Evolutionary conservation across 176 grass and related monocot species (phyloP), one percentile per base, ranked within the genome.

Genomic region (Alloteropsis semialata): DNA sequence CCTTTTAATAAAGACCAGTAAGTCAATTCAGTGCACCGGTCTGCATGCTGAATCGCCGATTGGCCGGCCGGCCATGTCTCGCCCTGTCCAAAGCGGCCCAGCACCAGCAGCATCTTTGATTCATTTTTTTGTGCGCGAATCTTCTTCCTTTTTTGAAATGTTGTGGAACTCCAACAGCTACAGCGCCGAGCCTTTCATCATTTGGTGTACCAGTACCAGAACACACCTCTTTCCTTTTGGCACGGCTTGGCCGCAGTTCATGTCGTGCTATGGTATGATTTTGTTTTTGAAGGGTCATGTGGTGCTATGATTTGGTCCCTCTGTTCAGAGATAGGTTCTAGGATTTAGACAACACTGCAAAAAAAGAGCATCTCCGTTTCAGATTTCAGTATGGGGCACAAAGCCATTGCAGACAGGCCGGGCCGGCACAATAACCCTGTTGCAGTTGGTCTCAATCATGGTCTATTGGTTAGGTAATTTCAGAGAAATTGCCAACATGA

Each of bases 121-220:
- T 36, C 19, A 37, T n/a, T 29, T 50, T 24, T 18, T 34, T 17
- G 22, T 8, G 21, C 77, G 39, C 62, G 32, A 28, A 80, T 68
- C 45, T n/a, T n/a, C n/a, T n/a, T n/a, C n/a, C n/a, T n/a, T n/a
- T n/a, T n/a, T n/a, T n/a, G n/a, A n/a, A n/a, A n/a, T n/a, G n/a
- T 68, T 68, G 45, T 39, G 19, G 76, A 21, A 2, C 11, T 79
- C 42, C 14, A 59, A n/a, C n/a, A n/a, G n/a, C n/a, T n/a, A 21
- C 39, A 58, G 63, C 25, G 36, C 63, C 15, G 24, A 69, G 30
- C 37, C 51, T 50, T 28, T 85, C 82, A 77, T 85, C 75, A 62
- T 79, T 62, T 3, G 53, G 53, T 59, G 73, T 76, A 46, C 38
- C n/a, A 28, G 28, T 49, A 45, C 39, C 28, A 69, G 29, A 74